Conservation (phyloP, 768 basidiomycete species). For the Lactifluus volemus region DNA sequence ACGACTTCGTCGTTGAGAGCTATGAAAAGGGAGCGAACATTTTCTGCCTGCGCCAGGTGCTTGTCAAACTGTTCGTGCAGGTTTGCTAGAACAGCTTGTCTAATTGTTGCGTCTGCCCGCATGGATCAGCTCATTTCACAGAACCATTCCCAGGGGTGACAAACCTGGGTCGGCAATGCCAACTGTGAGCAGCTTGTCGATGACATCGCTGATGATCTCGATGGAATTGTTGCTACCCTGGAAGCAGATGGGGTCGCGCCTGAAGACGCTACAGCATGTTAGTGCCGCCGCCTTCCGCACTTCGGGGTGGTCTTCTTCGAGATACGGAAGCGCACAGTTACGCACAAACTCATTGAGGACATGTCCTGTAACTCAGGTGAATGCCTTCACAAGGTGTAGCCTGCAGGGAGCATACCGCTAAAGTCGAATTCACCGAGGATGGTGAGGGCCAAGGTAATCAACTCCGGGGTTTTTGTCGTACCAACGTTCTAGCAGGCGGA, state of each 20-base stretch:
- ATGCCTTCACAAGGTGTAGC: background rate
- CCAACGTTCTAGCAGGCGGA: background rate
- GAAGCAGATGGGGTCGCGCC: conserved; percentile 91
- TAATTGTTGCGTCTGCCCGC: conserved; percentile 42
- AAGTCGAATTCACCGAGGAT: conserved; percentile 93
- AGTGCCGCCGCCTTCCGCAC: conserved; percentile 84
- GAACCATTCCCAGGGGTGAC: background rate
- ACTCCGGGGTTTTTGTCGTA: conserved; percentile 53
- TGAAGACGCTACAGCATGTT: conserved; percentile 87
- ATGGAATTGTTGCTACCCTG: conserved; percentile 95
- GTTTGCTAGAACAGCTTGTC: conserved; percentile 76
- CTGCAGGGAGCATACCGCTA: conserved; percentile 46
- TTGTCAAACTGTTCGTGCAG: conserved; percentile 94
- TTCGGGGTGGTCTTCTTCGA: conserved; percentile 86
- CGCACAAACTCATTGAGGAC: conserved; percentile 94
- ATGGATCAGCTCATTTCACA: background rate
- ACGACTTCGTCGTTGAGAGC: conserved; percentile 96
- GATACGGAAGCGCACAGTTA: conserved; percentile 80
- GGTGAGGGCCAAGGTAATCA: conserved; percentile 72
- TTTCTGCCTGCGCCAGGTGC: conserved; percentile 95
- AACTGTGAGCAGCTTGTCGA: conserved; percentile 91
- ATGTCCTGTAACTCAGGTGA: conserved; percentile 49
- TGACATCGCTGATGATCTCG: conserved; percentile 95
- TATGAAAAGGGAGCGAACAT: conserved; percentile 95
- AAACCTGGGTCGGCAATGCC: conserved; percentile 93